A percentile compares a stretch with the other conserved stretches of the same genome.
These are phyloP conservation scores for Penicillium canescens DNA, from an alignment of 495 filamentous ascomycete genomes.

Conservation along the genomic window DNA sequence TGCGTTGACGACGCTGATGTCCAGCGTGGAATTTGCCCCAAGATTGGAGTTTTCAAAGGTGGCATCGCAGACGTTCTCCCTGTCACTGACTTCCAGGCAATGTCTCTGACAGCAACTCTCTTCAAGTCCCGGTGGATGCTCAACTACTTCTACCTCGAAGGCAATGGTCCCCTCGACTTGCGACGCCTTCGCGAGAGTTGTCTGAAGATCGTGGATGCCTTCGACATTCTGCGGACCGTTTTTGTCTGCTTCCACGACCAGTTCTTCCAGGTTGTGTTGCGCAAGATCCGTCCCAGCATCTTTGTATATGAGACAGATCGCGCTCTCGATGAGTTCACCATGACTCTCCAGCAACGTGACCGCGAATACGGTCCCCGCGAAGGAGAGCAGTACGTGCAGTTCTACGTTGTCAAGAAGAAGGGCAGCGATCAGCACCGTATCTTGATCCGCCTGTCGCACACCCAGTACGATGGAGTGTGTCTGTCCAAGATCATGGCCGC, in stretches of 20 bases:
- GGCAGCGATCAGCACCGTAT: constrained; percentile 55
- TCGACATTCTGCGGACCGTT: constrained; percentile 70
- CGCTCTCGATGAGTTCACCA: constrained; percentile 49
- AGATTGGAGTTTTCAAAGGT: constrained; percentile 55
- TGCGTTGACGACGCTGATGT: constrained; percentile 42
- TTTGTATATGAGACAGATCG: constrained; percentile 56
- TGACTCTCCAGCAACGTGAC: constrained; percentile 47
- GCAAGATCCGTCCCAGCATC: constrained; percentile 52
- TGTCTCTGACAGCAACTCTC: constrained; percentile 62
- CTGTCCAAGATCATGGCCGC: constrained; percentile 61
- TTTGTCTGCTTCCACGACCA: constrained; percentile 58
- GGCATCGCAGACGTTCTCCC: constrained; percentile 60
- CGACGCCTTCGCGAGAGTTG: constrained; percentile 46
- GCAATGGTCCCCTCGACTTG: constrained; percentile 47
- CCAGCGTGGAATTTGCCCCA: constrained; percentile 50
- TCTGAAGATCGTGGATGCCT: constrained; percentile 47
- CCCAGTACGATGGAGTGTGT: constrained; percentile 74
- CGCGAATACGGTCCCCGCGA: constrained; percentile 52
- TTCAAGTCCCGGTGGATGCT: constrained; percentile 51
- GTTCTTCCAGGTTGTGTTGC: constrained; percentile 63
- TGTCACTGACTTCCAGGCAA: constrained; percentile 62
- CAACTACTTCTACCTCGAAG: constrained; percentile 61
- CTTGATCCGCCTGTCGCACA: constrained; percentile 67
- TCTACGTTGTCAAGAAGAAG: constrained; percentile 56
- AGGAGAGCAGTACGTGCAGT: constrained; percentile 65